These are phyloP conservation scores for Takashimella koratensis DNA, from an alignment of 1,284 basidiomycete species.

Conservation along the genomic window DNA sequence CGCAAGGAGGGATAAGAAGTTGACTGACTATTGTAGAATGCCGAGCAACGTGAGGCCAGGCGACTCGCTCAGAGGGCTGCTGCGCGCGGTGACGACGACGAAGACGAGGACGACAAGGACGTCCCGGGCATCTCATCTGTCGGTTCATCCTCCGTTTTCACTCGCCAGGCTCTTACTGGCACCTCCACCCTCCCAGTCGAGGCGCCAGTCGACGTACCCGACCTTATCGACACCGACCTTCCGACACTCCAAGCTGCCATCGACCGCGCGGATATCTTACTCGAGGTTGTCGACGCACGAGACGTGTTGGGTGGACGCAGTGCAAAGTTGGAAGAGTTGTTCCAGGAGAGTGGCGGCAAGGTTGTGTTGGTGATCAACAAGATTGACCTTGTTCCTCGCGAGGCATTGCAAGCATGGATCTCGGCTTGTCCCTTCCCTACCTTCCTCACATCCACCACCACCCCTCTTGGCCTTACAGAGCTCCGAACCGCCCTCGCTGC, in stretches of 20 bases:
- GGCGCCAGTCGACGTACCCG: slow-evolving; percentile 54
- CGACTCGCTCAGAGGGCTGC: slow-evolving; percentile 8
- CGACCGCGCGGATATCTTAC: slow-evolving; percentile 74
- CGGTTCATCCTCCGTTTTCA: slow-evolving; percentile 16
- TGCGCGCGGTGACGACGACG: background rate
- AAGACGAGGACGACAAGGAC: slow-evolving; percentile 44
- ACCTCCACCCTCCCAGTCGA: slow-evolving; percentile 8
- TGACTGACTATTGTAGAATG: background rate
- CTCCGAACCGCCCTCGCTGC: slow-evolving; percentile 22
- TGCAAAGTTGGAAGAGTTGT: slow-evolving; percentile 60
- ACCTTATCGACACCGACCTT: slow-evolving; percentile 65
- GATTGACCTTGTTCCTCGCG: slow-evolving; percentile 83
- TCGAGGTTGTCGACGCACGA: slow-evolving; percentile 80
- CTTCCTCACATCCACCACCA: slow-evolving; percentile 59
- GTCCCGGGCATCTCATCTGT: slow-evolving; percentile 38
- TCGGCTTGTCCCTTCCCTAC: slow-evolving; percentile 66
- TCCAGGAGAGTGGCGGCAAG: slow-evolving; percentile 42
- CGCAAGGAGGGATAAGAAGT: too few relatives aligned
- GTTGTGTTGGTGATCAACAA: slow-evolving; percentile 78
- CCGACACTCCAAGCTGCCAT: slow-evolving; percentile 68
- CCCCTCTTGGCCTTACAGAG: slow-evolving; percentile 29
- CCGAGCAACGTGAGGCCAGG: slow-evolving; percentile 4
- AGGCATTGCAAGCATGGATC: slow-evolving; percentile 75
- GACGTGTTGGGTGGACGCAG: slow-evolving; percentile 73
- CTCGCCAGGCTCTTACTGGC: slow-evolving; percentile 17